A percentile compares a stretch with the other conserved stretches of the same genome.
These are phyloP conservation scores for Diaporthe australafricana DNA, from an alignment of 2,329 filamentous ascomycete genomes.

Conservation along the genomic window DNA sequence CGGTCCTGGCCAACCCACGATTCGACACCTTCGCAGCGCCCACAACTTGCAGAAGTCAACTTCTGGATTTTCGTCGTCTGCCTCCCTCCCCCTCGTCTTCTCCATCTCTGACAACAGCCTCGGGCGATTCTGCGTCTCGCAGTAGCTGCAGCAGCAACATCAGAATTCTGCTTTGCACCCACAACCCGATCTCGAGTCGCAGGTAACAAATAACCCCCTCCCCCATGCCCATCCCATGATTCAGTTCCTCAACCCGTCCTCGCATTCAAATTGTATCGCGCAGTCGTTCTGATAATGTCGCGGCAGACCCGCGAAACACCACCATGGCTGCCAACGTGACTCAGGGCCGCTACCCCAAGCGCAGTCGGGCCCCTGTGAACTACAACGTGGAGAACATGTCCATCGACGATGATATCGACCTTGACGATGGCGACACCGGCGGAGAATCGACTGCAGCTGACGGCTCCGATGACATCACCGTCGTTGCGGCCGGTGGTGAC, in stretches of 20 bases:
- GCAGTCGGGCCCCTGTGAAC: background rate
- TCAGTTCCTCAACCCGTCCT: background rate
- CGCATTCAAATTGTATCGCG: too few species aligned
- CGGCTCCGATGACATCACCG: background rate
- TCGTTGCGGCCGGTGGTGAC: background rate
- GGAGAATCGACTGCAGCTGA: background rate
- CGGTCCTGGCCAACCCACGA: background rate
- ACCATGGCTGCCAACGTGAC: background rate
- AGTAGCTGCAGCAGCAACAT: background rate
- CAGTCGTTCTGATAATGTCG: background rate
- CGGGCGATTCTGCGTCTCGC: background rate
- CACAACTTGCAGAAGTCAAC: background rate
- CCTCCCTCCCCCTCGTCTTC: background rate
- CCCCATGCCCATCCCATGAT: background rate
- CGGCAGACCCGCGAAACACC: background rate
- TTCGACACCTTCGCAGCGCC: background rate
- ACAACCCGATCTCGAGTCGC: background rate
- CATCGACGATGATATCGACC: background rate
- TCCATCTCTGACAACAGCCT: background rate
- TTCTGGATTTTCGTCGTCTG: background rate
- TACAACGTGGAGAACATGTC: background rate
- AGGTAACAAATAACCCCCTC: too few species aligned
- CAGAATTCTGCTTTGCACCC: background rate
- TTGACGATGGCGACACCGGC: conserved; percentile 12
- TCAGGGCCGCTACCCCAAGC: conserved; percentile 19